Evolutionary conservation across 345 rosid species (phyloP).

Genomic region (Hirschfeldia incana): DNA sequence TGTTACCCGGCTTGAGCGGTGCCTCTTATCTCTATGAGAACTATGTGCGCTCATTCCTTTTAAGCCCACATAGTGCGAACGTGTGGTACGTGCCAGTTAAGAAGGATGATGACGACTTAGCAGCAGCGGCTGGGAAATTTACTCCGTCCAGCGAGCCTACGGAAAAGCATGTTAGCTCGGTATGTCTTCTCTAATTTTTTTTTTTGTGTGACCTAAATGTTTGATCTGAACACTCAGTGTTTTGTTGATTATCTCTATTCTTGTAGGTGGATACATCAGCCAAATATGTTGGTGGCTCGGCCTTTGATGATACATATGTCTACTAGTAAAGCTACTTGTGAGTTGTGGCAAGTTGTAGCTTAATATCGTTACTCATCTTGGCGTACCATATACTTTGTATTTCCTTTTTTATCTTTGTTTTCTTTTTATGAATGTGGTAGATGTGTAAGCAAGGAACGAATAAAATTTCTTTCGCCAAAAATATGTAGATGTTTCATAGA

Average conservation of each 20-base stretch:
- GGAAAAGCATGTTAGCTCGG: conserved; percentile 52
- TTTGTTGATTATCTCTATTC: conserved; percentile 3
- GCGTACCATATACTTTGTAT: background rate
- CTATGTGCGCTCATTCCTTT: conserved; percentile 68
- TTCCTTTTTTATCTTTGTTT: background rate
- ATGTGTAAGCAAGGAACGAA: background rate
- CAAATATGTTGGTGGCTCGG: conserved; percentile 36
- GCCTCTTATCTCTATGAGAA: conserved; percentile 74
- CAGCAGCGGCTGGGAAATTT: conserved; percentile 68
- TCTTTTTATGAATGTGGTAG: background rate
- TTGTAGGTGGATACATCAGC: conserved; percentile 37
- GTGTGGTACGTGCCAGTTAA: conserved; percentile 81
- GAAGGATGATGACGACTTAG: conserved; percentile 64
- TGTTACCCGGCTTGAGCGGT: conserved; percentile 79
- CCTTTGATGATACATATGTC: conserved; percentile 36
- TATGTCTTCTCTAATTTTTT: background rate
- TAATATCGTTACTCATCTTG: background rate
- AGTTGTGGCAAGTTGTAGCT: background rate
- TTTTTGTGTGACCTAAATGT: background rate
- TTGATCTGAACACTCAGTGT: background rate
- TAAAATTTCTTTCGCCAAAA: background rate
- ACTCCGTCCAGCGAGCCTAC: conserved; percentile 42
- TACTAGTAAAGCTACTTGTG: conserved; percentile 21
- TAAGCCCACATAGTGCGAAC: conserved; percentile 56
- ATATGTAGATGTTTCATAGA: background rate